Percentiles rank a stretch among this genome's conserved stretches.
phyloP scores from a whole-genome alignment of 78 protist genomes.

The slime mould (Dictyostelium discoideum) region DNA sequence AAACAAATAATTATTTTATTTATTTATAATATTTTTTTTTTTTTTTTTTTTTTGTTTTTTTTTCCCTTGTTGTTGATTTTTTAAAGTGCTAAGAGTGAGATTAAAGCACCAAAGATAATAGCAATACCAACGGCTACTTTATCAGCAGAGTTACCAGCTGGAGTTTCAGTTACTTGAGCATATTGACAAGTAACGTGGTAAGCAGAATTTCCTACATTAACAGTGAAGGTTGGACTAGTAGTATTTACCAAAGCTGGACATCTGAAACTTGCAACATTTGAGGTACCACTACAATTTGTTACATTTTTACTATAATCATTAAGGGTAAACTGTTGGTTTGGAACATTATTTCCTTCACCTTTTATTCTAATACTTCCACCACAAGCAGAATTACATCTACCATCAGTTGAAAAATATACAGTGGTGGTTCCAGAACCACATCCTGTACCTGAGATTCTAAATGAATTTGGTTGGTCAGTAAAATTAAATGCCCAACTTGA shows the following conservation, averaged over 20 bases:
- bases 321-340: not conserved
- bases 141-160: not conserved
- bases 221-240: not conserved
- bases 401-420: not conserved
- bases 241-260: not conserved
- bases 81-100: not conserved
- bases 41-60: not conserved
- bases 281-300: not conserved
- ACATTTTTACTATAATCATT: not conserved
- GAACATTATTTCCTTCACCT: not conserved
- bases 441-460: not conserved
- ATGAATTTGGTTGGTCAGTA: not conserved
- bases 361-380: not conserved
- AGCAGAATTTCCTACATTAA: not conserved
- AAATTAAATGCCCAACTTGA: not conserved
- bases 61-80: not conserved
- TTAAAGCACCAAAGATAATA: not conserved
- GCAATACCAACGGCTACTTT: not conserved
- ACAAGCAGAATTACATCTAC: not conserved
- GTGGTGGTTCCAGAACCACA: not conserved
- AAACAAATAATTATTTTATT: not conserved
- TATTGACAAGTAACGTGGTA: not conserved
- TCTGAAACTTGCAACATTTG: not conserved
- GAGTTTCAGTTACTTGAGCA: not conserved
- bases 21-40: not conserved